Evolutionary conservation across 208 protist genomes (phyloP), one percentile per base, ranked within the genome.

Genomic region (Trypanosoma conorhini): DNA sequence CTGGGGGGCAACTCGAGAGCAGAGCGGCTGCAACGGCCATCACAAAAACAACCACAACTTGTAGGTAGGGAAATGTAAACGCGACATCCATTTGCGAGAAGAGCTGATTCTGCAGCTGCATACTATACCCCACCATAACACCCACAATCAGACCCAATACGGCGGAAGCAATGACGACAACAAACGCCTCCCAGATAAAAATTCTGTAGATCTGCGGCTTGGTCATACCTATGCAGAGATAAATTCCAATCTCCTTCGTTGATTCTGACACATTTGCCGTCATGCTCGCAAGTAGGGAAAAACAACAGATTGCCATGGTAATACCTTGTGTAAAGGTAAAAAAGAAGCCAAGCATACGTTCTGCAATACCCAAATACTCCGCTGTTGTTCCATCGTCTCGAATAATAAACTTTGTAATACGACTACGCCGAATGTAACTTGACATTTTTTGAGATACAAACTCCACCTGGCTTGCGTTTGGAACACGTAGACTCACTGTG

Each of bases 181-280:
- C 57, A 63, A 99, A 98, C 19, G 97, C 87, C 69, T 99, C 98
- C 73, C 96, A 98, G n/a, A 98, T 72, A 76, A 96, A 99, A 33
- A 99, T 82, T 63, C 96, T 81, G 46, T 93, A 86, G 3, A 97
- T 78, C 63, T 87, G 83, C 15, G 72, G 85, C 33, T 85, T 79
- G 1, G 74, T 76, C 61, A 95, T 85, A 46, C 97, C 97, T 40
- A 99, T 63, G 30, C 96, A 96, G 19, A 95, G 76, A 33, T 98
- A 82, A 24, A 98, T 77, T 51, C 94, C 97, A 71, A 99, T 98
- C 67, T 99, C 97, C 77, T 99, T 99, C 15, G 87, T 87, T 63
- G 96, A 94, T 61, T 97, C 85, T 38, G 96, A 68, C 59, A 98
- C 89, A 80, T 98, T 98, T 12, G 88, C 80, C n/a, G 82, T 93